phyloP scores from a whole-genome alignment of 2,329 filamentous ascomycete species.

The Talaromyces sp. region DNA sequence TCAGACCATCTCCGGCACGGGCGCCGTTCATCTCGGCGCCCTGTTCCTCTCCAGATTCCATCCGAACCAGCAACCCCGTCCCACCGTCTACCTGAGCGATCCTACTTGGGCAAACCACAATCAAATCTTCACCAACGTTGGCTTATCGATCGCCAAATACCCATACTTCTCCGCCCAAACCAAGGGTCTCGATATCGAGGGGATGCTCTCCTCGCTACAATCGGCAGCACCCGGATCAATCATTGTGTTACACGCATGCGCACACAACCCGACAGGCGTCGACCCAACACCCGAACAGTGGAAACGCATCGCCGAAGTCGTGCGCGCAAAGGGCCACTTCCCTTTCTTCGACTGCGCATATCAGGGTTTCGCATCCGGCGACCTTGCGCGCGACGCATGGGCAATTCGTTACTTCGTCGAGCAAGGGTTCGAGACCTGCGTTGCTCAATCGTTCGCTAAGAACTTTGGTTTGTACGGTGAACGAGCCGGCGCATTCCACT shows the following conservation, averaged over 20 bases:
- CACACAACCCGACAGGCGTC: slow-evolving; percentile 96
- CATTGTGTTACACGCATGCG: slow-evolving; percentile 89
- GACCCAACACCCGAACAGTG: slow-evolving; percentile 93
- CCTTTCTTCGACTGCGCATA: slow-evolving; percentile 98
- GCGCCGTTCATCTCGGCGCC: slow-evolving; percentile 86
- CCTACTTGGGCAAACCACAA: slow-evolving; percentile 99
- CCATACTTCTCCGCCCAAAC: slow-evolving; percentile 91
- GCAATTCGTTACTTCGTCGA: slow-evolving; percentile 93
- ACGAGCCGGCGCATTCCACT: slow-evolving; percentile 94
- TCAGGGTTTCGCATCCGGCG: slow-evolving; percentile 93
- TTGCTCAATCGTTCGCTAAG: slow-evolving; percentile 61
- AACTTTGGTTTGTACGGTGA: slow-evolving; percentile 86
- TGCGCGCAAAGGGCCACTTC: slow-evolving; percentile 78
- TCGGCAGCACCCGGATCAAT: slow-evolving; percentile 74
- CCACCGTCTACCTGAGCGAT: slow-evolving; percentile 82
- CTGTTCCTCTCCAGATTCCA: slow-evolving; percentile 95
- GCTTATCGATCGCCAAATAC: slow-evolving; percentile 72
- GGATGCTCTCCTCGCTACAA: slow-evolving; percentile 71
- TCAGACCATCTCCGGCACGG: slow-evolving; percentile 96
- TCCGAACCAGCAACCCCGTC: slow-evolving; percentile 54
- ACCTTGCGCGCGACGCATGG: slow-evolving; percentile 78
- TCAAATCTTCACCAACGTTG: slow-evolving; percentile 94
- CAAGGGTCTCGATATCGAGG: slow-evolving; percentile 85
- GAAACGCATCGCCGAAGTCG: slow-evolving; percentile 77
- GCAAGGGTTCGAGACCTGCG: slow-evolving; percentile 71